Percentiles rank a stretch among this genome's conserved stretches.
Conservation (phyloP, 2,329 filamentous ascomycete species). For the Spiromastix sp. region DNA sequence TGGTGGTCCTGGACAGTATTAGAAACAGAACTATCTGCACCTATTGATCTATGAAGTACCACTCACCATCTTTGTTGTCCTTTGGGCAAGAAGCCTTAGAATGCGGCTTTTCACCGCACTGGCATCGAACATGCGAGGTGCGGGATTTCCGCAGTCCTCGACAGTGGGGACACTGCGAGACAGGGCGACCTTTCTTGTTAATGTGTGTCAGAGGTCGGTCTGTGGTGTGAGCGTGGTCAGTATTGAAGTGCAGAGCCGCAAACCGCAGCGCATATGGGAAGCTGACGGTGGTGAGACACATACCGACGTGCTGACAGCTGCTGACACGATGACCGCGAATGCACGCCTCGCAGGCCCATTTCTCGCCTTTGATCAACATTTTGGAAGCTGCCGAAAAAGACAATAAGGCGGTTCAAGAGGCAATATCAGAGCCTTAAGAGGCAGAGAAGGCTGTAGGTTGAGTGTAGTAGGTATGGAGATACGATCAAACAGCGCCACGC, state of each 20-base stretch:
- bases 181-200: conserved; percentile 93
- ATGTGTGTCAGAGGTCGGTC: conserved; percentile 89
- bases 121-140: conserved; percentile 88
- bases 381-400: neutral
- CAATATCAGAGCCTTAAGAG: neutral
- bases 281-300: conserved; percentile 36
- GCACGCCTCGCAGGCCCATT: conserved; percentile 58
- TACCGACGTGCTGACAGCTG: conserved; percentile 94
- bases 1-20: too few relatives aligned
- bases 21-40: conserved; percentile 2
- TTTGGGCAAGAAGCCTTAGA: conserved; percentile 27
- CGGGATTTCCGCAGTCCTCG: conserved; percentile 93
- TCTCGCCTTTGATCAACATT: conserved; percentile 17
- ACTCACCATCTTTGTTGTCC: too few relatives aligned
- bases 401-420: neutral
- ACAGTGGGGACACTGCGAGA: conserved; percentile 96
- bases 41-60: too few relatives aligned
- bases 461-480: neutral
- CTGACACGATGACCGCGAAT: conserved; percentile 97
- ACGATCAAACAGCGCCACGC: too few relatives aligned
- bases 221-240: too few relatives aligned
- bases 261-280: conserved; percentile 9
- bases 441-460: neutral
- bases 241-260: conserved; percentile 7
- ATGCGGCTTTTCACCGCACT: conserved; percentile 76